A percentile compares a stretch with the other conserved stretches of the same genome.
These are phyloP conservation scores for Rhododendron griersonianum DNA, from an alignment of 148 eudicot genomes.

Conservation along the genomic window DNA sequence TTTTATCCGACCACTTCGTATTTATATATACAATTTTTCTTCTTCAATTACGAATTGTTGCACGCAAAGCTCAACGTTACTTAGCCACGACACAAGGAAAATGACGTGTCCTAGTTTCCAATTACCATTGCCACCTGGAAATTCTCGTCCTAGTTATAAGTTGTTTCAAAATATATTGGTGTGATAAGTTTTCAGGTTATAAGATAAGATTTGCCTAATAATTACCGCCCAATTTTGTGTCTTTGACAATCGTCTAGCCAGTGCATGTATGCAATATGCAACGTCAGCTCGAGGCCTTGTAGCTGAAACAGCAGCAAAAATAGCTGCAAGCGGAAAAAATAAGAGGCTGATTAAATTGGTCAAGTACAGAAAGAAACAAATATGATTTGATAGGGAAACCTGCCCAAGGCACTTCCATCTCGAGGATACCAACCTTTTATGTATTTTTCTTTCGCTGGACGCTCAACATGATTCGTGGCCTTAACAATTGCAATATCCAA, in stretches of 20 bases:
- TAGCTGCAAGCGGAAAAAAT: conserved; percentile 46
- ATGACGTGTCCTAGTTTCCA: neutral
- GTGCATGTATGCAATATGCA: conserved; percentile 93
- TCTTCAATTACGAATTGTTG: neutral
- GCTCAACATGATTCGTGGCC: conserved; percentile 94
- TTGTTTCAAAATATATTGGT: neutral
- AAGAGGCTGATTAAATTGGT: neutral
- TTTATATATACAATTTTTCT: neutral
- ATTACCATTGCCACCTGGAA: neutral
- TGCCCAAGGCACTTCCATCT: neutral
- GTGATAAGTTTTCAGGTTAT: neutral
- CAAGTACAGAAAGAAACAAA: neutral
- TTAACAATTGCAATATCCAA: conserved; percentile 83
- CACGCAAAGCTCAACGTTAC: neutral
- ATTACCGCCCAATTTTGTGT: conserved; percentile 98
- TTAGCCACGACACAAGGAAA: neutral
- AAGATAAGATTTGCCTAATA: neutral
- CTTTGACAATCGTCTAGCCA: conserved; percentile 75
- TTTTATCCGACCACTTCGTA: no score
- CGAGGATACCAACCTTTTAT: conserved; percentile 55
- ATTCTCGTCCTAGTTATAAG: neutral
- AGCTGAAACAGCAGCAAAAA: conserved; percentile 83
- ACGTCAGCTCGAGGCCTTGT: conserved; percentile 94
- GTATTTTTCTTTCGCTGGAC: conserved; percentile 88
- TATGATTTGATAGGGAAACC: neutral